Percentiles rank a stretch among this genome's conserved stretches.
Evolutionary conservation across 345 rosid genomes (phyloP).

Genomic region (Brassica juncea): DNA sequence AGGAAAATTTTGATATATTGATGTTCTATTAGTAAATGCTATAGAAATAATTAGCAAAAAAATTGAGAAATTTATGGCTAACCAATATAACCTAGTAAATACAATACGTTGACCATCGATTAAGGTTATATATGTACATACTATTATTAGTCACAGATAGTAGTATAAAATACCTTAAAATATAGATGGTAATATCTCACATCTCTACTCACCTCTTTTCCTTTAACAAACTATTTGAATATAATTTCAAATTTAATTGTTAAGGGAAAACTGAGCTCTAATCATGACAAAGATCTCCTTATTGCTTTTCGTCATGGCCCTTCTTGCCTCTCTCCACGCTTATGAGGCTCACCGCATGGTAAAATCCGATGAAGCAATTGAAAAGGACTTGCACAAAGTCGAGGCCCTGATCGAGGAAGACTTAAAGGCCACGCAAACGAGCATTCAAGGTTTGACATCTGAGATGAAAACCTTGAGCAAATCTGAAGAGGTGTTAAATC

Average conservation of each 20-base stretch:
- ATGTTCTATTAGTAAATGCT: neutral
- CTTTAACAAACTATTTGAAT: conserved; percentile 39
- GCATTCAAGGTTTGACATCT: conserved; percentile 7
- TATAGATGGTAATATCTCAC: conserved; percentile 6
- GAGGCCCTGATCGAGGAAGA: conserved; percentile 16
- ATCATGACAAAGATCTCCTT: conserved; percentile 37
- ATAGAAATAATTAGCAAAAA: neutral
- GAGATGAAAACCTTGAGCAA: conserved; percentile 15
- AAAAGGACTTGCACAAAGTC: conserved; percentile 28
- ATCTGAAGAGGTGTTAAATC: neutral
- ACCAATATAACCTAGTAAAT: conserved; percentile 12
- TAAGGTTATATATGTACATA: neutral
- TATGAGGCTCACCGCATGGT: conserved; percentile 25
- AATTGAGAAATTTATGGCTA: conserved; percentile 14
- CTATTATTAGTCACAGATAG: conserved; percentile 24
- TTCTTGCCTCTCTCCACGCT: conserved; percentile 25
- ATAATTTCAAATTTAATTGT: conserved; percentile 31
- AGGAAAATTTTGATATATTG: neutral
- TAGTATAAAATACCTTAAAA: conserved; percentile 12
- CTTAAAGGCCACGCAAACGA: conserved; percentile 9
- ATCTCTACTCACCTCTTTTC: conserved; percentile 30
- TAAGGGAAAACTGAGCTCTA: conserved; percentile 28
- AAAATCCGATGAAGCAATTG: neutral
- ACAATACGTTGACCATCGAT: conserved; percentile 13
- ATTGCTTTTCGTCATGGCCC: conserved; percentile 18